Conservation (phyloP, 2,329 filamentous ascomycete species). For the Ascochyta pisi region DNA sequence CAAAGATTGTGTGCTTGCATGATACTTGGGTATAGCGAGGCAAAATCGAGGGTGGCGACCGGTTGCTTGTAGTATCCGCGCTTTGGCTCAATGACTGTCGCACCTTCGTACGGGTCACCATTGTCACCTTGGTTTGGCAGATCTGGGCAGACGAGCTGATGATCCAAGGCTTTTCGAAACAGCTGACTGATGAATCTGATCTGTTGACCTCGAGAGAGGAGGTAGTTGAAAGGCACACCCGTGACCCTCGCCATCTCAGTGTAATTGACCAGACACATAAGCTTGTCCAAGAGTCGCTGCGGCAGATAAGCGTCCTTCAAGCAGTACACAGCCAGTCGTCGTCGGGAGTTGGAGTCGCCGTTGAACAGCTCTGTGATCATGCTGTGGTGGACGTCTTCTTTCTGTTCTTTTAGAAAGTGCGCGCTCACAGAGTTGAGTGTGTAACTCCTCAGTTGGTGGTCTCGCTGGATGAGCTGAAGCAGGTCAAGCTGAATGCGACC, state of each 20-base stretch:
- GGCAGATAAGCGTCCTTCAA: constrained; percentile 97
- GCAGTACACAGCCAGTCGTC: constrained; percentile 93
- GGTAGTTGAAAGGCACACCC: constrained; percentile 94
- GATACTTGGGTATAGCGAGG: constrained; percentile 96
- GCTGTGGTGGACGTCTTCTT: constrained; percentile 97
- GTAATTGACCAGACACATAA: constrained; percentile 98
- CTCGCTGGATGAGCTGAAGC: constrained; percentile 91
- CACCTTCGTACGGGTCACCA: constrained; percentile 95
- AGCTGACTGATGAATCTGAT: constrained; percentile 97
- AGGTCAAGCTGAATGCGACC: constrained; percentile 92
- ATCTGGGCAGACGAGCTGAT: constrained; percentile 94
- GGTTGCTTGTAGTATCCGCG: constrained; percentile 94
- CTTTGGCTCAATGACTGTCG: constrained; percentile 95
- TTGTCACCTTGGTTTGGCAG: constrained; percentile 68
- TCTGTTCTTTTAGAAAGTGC: constrained; percentile 94
- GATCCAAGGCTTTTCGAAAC: constrained; percentile 91
- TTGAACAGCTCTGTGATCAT: constrained; percentile 99
- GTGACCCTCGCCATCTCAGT: constrained; percentile 99
- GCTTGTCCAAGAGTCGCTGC: constrained; percentile 92
- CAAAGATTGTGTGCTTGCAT: constrained; percentile 99
- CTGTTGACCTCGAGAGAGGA: constrained; percentile 91
- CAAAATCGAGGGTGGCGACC: constrained; percentile 97
- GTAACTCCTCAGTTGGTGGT: constrained; percentile 94
- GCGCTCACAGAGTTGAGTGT: constrained; percentile 96
- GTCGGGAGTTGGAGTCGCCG: constrained; percentile 88